Percentiles rank a stretch among this genome's conserved stretches.
These are phyloP conservation scores for Populus hybrid DNA, from an alignment of 441 rosid species.

Conservation along the genomic window DNA sequence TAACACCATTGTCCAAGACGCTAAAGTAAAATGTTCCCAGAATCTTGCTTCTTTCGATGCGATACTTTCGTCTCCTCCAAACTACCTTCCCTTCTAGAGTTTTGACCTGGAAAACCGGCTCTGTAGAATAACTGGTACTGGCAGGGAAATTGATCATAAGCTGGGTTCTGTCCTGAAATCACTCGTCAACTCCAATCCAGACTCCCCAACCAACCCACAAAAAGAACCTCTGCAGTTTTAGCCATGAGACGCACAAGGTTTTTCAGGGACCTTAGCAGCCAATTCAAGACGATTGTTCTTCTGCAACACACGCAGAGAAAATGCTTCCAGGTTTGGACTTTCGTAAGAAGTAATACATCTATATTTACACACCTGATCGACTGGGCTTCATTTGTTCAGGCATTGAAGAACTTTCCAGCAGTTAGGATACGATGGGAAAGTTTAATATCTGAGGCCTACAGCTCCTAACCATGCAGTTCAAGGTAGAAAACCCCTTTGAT, in stretches of 20 bases:
- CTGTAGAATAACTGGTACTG: slow-evolving; percentile 86
- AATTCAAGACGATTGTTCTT: slow-evolving; percentile 76
- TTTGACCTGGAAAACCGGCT: slow-evolving; percentile 79
- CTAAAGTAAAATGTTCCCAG: slow-evolving; percentile 76
- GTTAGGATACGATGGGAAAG: slow-evolving; percentile 71
- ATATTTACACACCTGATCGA: slow-evolving; percentile 89
- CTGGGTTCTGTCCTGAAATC: slow-evolving; percentile 87
- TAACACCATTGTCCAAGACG: slow-evolving; percentile 89
- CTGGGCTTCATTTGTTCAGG: slow-evolving; percentile 86
- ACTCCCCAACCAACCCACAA: slow-evolving; percentile 81
- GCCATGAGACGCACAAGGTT: slow-evolving; percentile 56
- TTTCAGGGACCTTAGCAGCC: slow-evolving; percentile 73
- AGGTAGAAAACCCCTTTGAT: slow-evolving; percentile 81
- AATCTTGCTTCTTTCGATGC: slow-evolving; percentile 64
- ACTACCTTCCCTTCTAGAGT: slow-evolving; percentile 62
- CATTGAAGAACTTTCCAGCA: slow-evolving; percentile 93
- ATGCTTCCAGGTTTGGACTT: slow-evolving; percentile 77
- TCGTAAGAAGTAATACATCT: slow-evolving; percentile 90
- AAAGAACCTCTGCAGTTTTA: slow-evolving; percentile 77
- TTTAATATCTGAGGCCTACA: slow-evolving; percentile 79
- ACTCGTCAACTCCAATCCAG: slow-evolving; percentile 95
- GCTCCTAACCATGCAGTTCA: slow-evolving; percentile 75
- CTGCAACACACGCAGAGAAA: slow-evolving; percentile 79
- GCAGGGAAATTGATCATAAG: slow-evolving; percentile 93
- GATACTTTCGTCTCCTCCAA: slow-evolving; percentile 84